Evolutionary conservation across 108 stramenopile species (phyloP).

Genomic region (Nitzschia inconspicua): DNA sequence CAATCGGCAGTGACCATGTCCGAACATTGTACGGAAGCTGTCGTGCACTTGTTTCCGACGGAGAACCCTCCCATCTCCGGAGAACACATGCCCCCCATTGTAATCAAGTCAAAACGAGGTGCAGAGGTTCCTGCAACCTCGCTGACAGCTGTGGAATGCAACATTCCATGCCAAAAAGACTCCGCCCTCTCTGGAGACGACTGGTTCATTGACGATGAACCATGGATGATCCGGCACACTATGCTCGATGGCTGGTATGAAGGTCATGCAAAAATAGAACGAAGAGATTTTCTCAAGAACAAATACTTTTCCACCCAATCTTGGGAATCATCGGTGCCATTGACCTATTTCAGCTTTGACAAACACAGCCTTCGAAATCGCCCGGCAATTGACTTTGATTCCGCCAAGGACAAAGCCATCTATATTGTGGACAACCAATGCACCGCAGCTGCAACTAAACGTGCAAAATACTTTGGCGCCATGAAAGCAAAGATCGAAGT

Average conservation of each 20-base stretch:
- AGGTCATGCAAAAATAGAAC: conserved; percentile 24
- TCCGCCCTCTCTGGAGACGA: not conserved
- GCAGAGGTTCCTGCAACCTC: not conserved
- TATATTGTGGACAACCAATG: conserved; percentile 35
- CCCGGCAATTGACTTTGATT: conserved; percentile 34
- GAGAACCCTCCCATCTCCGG: conserved; percentile 28
- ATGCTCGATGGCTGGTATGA: conserved; percentile 5
- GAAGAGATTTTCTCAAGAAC: conserved; percentile 22
- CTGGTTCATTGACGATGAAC: conserved; percentile 26
- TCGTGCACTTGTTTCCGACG: conserved; percentile 21
- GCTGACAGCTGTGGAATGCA: conserved; percentile 26
- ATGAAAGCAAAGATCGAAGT: conserved; percentile 17
- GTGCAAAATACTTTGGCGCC: conserved; percentile 31
- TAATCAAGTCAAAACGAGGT: conserved; percentile 17
- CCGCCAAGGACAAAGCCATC: conserved; percentile 21
- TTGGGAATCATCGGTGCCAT: conserved; percentile 38
- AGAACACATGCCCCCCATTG: conserved; percentile 38
- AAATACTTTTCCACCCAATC: conserved; percentile 42
- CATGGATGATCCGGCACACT: conserved; percentile 30
- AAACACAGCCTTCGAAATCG: conserved; percentile 24
- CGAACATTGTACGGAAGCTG: conserved; percentile 7
- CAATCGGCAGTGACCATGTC: conserved; percentile 18
- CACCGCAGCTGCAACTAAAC: conserved; percentile 9
- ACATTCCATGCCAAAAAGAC: conserved; percentile 40
- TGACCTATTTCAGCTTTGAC: conserved; percentile 16